These are phyloP conservation scores for Chlorella vulgaris DNA, from an alignment of 139 green algal species.

Conservation along the genomic window DNA sequence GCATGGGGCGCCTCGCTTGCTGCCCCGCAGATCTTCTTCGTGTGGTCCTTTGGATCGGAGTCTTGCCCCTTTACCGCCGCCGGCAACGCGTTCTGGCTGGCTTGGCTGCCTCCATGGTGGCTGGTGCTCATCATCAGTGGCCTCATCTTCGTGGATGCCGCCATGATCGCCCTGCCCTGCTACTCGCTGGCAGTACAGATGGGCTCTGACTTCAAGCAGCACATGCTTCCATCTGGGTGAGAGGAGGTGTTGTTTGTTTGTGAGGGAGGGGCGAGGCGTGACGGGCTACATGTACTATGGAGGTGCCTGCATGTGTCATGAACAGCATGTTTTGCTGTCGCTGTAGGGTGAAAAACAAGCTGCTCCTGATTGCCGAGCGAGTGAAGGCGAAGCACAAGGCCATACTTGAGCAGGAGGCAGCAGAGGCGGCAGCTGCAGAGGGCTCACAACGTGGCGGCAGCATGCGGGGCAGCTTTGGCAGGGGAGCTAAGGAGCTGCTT, in stretches of 20 bases:
- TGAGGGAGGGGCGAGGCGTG: background rate
- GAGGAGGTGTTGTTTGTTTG: background rate
- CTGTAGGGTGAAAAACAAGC: conserved; percentile 18
- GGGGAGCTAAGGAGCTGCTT: background rate
- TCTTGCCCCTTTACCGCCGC: conserved; percentile 51
- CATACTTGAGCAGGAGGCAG: background rate
- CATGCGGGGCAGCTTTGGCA: background rate
- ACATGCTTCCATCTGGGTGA: background rate
- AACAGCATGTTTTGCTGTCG: background rate
- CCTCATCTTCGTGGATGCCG: conserved; percentile 41
- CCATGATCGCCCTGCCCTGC: conserved; percentile 40
- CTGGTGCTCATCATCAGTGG: conserved; percentile 40
- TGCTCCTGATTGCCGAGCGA: conserved; percentile 28
- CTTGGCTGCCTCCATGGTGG: conserved; percentile 38
- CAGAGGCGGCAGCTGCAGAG: background rate
- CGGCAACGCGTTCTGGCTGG: conserved; percentile 29
- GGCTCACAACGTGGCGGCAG: background rate
- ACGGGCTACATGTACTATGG: background rate
- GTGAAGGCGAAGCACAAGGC: conserved; percentile 38
- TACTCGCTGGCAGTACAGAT: conserved; percentile 61
- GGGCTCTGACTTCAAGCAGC: conserved; percentile 49
- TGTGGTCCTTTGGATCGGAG: conserved; percentile 39
- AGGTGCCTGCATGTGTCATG: background rate
- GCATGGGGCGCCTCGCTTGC: background rate
- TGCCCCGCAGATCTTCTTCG: no score